phyloP scores from a whole-genome alignment of 2,329 filamentous ascomycete species.

The Huntiella abstrusa region DNA sequence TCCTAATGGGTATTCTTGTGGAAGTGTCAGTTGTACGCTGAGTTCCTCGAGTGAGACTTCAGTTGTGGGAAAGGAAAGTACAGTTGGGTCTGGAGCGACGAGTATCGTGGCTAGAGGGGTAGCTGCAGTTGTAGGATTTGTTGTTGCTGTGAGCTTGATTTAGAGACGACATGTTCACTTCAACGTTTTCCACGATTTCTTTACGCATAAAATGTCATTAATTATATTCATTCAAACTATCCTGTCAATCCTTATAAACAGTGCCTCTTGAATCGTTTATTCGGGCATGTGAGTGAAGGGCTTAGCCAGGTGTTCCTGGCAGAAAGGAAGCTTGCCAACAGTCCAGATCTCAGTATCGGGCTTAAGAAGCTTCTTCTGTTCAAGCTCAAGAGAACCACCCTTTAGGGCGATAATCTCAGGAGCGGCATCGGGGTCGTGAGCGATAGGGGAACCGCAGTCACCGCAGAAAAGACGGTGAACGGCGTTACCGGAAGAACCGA shows the following conservation, averaged over 20 bases:
- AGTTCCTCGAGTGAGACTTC: constrained; percentile 31
- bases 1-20: constrained; percentile 58
- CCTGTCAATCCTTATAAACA: not conserved
- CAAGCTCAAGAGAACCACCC: constrained; percentile 42
- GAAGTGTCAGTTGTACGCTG: constrained; percentile 50
- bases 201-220: not conserved
- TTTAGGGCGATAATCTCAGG: constrained; percentile 51
- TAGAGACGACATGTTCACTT: not conserved
- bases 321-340: constrained; percentile 48
- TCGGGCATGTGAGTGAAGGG: constrained; percentile 46
- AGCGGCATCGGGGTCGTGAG: constrained; percentile 52
- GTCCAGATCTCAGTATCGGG: constrained; percentile 55
- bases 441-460: constrained; percentile 51
- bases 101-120: not conserved
- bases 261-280: constrained; percentile 17
- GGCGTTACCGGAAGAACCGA: constrained; percentile 38
- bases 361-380: constrained; percentile 50
- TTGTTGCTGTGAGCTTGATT: not conserved
- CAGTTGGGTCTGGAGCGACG: constrained; percentile 14
- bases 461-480: constrained; percentile 53
- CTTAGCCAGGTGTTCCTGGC: constrained; percentile 44
- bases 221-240: not conserved
- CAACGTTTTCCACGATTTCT: not conserved
- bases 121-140: not conserved
- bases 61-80: constrained; percentile 36